phyloP scores from a whole-genome alignment of 2,329 filamentous ascomycete species.

The Beauveria medogensis region DNA sequence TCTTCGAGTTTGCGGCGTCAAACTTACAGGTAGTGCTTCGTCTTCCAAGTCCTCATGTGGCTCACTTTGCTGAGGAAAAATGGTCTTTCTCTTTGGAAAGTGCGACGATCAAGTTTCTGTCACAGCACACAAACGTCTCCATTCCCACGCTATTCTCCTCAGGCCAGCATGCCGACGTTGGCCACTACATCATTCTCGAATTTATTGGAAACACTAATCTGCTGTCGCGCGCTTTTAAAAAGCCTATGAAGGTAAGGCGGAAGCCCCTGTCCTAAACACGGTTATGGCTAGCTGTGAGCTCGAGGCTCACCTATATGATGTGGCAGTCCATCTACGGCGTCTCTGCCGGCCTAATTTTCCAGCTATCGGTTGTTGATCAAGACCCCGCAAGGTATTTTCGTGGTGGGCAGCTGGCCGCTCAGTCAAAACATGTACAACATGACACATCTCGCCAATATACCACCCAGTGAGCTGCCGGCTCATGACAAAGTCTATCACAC shows the following conservation, averaged over 20 bases:
- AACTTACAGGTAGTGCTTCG: slow-evolving; percentile 11
- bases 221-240: not conserved
- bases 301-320: not conserved
- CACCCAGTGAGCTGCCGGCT: slow-evolving; percentile 15
- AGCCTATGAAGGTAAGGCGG: not conserved
- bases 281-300: not conserved
- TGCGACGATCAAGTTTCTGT: slow-evolving; percentile 10
- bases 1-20: slow-evolving; percentile 8
- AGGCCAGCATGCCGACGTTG: slow-evolving; percentile 15
- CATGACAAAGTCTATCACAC: slow-evolving; percentile 15
- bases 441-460: slow-evolving; percentile 20
- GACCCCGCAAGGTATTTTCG: slow-evolving; percentile 14
- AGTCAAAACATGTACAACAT: slow-evolving; percentile 35
- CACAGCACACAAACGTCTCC: slow-evolving; percentile 4
- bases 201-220: not conserved
- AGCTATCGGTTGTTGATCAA: not conserved
- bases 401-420: slow-evolving; percentile 18
- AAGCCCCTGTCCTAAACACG: not conserved
- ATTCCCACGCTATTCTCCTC: slow-evolving; percentile 10
- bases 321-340: not conserved
- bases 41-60: slow-evolving; percentile 11
- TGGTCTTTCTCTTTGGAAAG: slow-evolving; percentile 9
- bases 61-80: slow-evolving; percentile 15
- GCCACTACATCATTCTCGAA: not conserved
- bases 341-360: not conserved